phyloP scores from a whole-genome alignment of 139 green algal species.

The Edaphochlamys debaryana region DNA sequence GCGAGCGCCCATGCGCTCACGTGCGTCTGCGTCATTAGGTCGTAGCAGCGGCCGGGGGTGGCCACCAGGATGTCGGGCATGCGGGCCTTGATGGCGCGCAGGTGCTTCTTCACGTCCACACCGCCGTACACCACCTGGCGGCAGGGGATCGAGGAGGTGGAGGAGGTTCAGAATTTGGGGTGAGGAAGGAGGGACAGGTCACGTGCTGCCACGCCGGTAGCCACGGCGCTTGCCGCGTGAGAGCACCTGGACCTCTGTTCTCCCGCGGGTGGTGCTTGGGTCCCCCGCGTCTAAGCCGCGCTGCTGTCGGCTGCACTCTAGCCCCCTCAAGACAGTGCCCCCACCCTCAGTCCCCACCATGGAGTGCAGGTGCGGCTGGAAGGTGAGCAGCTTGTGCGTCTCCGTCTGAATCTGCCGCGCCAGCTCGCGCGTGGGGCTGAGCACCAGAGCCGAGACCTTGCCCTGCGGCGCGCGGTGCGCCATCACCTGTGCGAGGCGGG shows the following conservation, averaged over 20 bases:
- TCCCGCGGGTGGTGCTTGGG: too few relatives aligned
- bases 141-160: conserved; percentile 42
- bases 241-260: too few relatives aligned
- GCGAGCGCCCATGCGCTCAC: conserved; percentile 18
- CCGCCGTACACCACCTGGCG: conserved; percentile 89
- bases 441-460: conserved; percentile 63
- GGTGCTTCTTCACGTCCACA: conserved; percentile 84
- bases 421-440: conserved; percentile 84
- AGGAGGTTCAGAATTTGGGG: too few relatives aligned
- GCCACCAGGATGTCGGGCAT: conserved; percentile 84
- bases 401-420: conserved; percentile 78
- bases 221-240: too few relatives aligned
- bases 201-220: too few relatives aligned
- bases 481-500: conserved; percentile 36
- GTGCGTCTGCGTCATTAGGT: conserved; percentile 66
- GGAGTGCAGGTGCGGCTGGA: conserved; percentile 46
- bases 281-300: too few relatives aligned
- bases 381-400: conserved; percentile 66
- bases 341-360: too few relatives aligned
- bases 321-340: too few relatives aligned
- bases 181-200: too few relatives aligned
- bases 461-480: conserved; percentile 12
- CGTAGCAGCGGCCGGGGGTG: conserved; percentile 90
- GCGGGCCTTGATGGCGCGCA: conserved; percentile 26
- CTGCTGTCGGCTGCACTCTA: too few relatives aligned